Base-by-base conservation (phyloP, 768 basidiomycete species). In the Boletus insuetus region DNA sequence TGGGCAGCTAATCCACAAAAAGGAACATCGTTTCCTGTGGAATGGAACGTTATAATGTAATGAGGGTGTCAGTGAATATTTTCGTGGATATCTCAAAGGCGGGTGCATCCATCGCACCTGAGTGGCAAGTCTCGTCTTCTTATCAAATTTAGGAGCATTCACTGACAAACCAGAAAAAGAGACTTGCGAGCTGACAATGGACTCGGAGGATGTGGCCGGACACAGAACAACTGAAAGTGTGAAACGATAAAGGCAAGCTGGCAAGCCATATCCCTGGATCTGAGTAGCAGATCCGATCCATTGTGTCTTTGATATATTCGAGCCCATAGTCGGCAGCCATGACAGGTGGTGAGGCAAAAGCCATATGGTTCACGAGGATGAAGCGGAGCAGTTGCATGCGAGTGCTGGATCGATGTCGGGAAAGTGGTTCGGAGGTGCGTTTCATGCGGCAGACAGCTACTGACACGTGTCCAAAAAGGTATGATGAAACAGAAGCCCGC, bases 21-120 rank as follows among this genome's bases (percentile, higher is more conserved):
- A 55, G 54, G 58, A 37, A 63, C 12, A 8, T 42, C n/a, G 48
- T 19, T 55, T 53, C 61, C 53, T 32, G 61, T 51, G 20, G 44
- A 51, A 22, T 44, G 37, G 58, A n/a, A 24, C 55, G n/a, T 6
- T 6, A 19, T 22, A 6, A 29, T 56, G 29, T 29, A 29, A 29
- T 10, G 26, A 26, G 26, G 14, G 11, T 29, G 24, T 34, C 31
- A 19, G 19, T 6, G n/a, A 22, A 34, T 34, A 20, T n/a, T 7
- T 12, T 20, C 19, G 32, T n/a, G 10, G 19, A 22, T 16, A 39
- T 45, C 20, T 6, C 19, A 4, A 34, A 20, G 38, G 14, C 13
- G 3, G 16, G 34, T 17, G 10, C 12, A 13, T 17, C 14, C 34
- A 19, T 20, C 26, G 24, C 13, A 24, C 44, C 14, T 13, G 4